Evolutionary conservation across 768 basidiomycete species (phyloP).

Genomic region (Collybia mongolica): DNA sequence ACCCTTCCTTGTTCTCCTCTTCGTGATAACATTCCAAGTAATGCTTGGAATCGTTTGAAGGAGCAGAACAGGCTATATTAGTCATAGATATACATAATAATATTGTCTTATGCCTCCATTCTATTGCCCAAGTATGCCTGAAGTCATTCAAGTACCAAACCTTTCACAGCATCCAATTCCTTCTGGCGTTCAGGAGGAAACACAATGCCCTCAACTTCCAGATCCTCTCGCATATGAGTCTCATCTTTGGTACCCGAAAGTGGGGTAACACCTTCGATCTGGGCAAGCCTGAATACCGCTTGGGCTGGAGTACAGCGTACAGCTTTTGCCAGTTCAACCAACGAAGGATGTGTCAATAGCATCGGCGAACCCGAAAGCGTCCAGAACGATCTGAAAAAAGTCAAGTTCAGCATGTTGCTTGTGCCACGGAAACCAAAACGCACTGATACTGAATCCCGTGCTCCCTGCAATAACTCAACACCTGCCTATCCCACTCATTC

Average conservation of each 20-base stretch:
- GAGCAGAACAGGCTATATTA: too few species aligned
- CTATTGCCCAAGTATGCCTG: too few species aligned
- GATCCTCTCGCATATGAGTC: conserved; percentile 66
- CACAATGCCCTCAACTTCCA: conserved; percentile 34
- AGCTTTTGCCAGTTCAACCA: conserved; percentile 42
- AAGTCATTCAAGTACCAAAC: conserved; percentile 14
- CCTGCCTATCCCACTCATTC: conserved; percentile 70
- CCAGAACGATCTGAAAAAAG: conserved; percentile 77
- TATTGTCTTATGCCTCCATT: too few species aligned
- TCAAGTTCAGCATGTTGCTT: neutral
- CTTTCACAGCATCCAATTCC: conserved; percentile 11
- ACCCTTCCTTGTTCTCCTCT: too few species aligned
- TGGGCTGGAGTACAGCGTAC: conserved; percentile 62
- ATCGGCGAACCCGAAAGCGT: conserved; percentile 77
- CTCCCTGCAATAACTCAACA: conserved; percentile 62
- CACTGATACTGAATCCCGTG: conserved; percentile 75
- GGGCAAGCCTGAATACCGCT: conserved; percentile 66
- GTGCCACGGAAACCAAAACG: conserved; percentile 1
- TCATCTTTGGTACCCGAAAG: conserved; percentile 73
- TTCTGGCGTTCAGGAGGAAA: conserved; percentile 11
- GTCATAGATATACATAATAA: too few species aligned
- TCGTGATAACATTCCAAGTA: too few species aligned
- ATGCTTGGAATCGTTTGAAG: too few species aligned
- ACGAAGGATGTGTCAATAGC: conserved; percentile 48
- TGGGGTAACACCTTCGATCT: conserved; percentile 64